These are phyloP conservation scores for Colletotrichum spaethianum DNA, from an alignment of 2,329 filamentous ascomycete genomes.

Conservation along the genomic window DNA sequence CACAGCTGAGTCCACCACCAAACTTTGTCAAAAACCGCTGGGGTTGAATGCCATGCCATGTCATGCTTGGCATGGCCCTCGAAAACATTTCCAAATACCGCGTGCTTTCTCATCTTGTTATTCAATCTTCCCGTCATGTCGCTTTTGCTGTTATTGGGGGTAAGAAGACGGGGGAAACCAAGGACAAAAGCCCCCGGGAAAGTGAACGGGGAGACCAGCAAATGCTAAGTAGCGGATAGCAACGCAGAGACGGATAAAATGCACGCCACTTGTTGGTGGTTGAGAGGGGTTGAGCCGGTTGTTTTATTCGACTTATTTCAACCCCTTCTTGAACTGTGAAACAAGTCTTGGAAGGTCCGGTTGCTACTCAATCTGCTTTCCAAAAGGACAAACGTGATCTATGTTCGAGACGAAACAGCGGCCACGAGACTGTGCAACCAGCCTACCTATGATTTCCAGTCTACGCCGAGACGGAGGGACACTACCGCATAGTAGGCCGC, in stretches of 20 bases:
- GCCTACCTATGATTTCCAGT: not conserved
- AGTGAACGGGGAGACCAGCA: not conserved
- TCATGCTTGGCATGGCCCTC: not conserved
- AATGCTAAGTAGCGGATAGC: not conserved
- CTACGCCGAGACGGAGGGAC: constrained; percentile 13
- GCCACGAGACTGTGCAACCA: not conserved
- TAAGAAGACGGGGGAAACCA: not conserved
- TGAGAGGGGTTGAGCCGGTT: not conserved
- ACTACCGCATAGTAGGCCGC: constrained; percentile 1
- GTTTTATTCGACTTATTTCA: not conserved
- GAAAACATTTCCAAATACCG: not conserved
- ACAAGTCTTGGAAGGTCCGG: not conserved
- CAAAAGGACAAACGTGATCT: too few relatives aligned
- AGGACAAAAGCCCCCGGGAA: not conserved
- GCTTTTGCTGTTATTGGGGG: not conserved
- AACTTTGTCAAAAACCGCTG: not conserved
- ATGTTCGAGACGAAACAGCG: not conserved
- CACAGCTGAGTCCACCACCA: not conserved
- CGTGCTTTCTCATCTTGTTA: not conserved
- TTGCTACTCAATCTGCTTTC: too few relatives aligned
- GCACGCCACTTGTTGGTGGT: not conserved
- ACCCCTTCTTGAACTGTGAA: not conserved
- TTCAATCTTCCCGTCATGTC: not conserved
- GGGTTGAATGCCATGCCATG: too few relatives aligned
- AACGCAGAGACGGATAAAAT: not conserved